Evolutionary conservation across 345 rosid species (phyloP).

Genomic region (Anastatica hierochuntica): DNA sequence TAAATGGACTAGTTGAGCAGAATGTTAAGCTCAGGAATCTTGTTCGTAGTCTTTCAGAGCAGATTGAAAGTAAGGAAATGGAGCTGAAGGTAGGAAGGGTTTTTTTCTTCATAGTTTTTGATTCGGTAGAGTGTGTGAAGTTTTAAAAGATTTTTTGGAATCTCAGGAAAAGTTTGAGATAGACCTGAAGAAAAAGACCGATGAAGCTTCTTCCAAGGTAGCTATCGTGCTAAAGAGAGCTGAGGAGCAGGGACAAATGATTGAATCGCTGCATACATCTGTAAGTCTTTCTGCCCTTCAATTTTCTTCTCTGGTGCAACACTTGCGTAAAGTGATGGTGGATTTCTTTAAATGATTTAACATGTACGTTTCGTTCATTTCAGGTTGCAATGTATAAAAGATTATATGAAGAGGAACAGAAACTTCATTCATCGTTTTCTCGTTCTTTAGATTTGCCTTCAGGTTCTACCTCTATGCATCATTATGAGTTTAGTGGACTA

Average conservation of each 20-base stretch:
- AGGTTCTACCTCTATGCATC: conserved; percentile 40
- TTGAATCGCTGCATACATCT: conserved; percentile 82
- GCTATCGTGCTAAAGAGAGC: conserved; percentile 71
- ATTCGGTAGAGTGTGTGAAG: background rate
- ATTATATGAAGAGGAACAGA: conserved; percentile 86
- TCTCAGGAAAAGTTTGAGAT: conserved; percentile 59
- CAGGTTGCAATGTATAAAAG: conserved; percentile 94
- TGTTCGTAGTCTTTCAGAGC: conserved; percentile 70
- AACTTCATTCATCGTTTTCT: conserved; percentile 39
- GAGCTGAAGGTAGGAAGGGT: conserved; percentile 59
- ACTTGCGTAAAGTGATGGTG: background rate
- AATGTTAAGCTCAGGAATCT: conserved; percentile 89
- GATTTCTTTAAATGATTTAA: conserved; percentile 2
- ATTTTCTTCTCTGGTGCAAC: background rate
- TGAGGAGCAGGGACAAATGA: conserved; percentile 87
- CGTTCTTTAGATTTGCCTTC: conserved; percentile 32
- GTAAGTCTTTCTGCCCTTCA: conserved; percentile 36
- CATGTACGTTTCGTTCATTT: background rate
- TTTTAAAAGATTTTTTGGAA: conserved; percentile 9
- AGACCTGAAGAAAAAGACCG: conserved; percentile 57
- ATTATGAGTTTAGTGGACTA: conserved; percentile 8
- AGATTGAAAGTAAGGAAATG: conserved; percentile 57
- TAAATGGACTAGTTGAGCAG: conserved; percentile 91
- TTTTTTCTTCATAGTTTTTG: conserved; percentile 1
- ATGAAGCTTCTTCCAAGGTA: conserved; percentile 81